Base-by-base conservation (phyloP, 768 basidiomycete genomes). In the Leccinum subgranulosum region DNA sequence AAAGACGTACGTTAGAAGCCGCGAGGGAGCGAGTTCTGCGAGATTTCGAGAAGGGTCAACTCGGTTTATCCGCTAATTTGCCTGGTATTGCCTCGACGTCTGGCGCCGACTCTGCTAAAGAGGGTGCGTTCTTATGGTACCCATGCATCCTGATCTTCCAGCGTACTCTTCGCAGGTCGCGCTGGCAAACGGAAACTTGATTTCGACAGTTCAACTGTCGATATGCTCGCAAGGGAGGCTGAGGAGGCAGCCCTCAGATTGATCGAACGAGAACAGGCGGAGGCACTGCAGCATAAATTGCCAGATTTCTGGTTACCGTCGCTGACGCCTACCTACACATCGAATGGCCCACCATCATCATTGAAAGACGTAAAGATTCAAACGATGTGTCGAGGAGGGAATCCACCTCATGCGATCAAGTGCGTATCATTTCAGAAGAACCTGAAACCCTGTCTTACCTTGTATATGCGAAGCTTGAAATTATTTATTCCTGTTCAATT, bases 261-360 rank as follows among this genome's bases (percentile, higher is more conserved):
- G 65, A 92, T 98, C 49, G 91, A 94, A 67, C 79, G 80, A 33
- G 94, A 97, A 70, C 90, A 92, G 63, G 87, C 88, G 0, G 93
- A 94, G 60, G 82, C 88, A 3, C 75, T 96, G 56, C 90, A 88
- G 58, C 82, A 84, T 58, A 97, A 98, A 71, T 81, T 98, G 3
- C 94, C 97, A 2, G 94, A 97, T 66, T 99, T 97, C 70, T 99
- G 97, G 97, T 79, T 99, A 39, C 94, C 94, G 3, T 94, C 91
- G 0, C 75, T 98, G 25, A 94, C 95, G 0, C 95, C 95, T 0
- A 95, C 82, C 47, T 84, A 90, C 72, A 75, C 82, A 23, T 78
- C 88, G 31, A 78, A 68, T 50, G 85, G 85, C 0, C 80, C 79
- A 10, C 87, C 86, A 2, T 79, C 77, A 27, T 87, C 87, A 4